phyloP scores from a whole-genome alignment of 345 rosid species.

The Eucalyptus pumila region DNA sequence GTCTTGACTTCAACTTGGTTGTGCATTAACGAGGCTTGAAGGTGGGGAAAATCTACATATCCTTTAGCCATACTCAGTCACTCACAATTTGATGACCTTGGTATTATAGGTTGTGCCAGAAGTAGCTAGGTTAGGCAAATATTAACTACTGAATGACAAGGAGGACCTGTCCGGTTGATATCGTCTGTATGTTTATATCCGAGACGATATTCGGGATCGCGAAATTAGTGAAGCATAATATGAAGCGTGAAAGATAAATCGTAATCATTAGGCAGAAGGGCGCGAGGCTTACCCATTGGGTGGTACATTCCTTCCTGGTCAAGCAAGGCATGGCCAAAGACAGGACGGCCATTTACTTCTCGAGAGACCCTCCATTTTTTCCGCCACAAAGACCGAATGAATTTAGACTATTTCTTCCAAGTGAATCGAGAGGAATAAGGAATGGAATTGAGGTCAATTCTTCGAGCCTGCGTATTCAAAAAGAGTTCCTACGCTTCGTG shows the following conservation, averaged over 20 bases:
- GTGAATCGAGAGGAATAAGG: not conserved
- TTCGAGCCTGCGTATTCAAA: not conserved
- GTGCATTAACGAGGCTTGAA: not conserved
- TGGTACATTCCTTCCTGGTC: not conserved
- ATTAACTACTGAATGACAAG: not conserved
- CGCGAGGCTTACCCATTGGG: not conserved
- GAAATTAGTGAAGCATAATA: not conserved
- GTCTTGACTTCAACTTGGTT: not conserved
- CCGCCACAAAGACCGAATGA: not conserved
- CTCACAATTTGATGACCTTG: not conserved
- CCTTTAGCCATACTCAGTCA: not conserved
- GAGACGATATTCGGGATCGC: not conserved
- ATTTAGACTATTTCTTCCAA: not conserved
- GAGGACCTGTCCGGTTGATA: not conserved
- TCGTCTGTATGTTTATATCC: fast-evolving
- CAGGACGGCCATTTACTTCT: not conserved
- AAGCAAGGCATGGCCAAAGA: not conserved
- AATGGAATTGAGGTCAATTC: not conserved
- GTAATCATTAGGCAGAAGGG: not conserved
- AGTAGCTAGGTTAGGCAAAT: not conserved
- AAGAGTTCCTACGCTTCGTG: not conserved
- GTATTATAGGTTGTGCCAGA: not conserved
- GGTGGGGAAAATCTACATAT: not conserved
- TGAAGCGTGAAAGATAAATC: not conserved
- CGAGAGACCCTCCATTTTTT: not conserved